Base-by-base conservation (phyloP, 164 flowering plant genomes). In the Malania oleifera region DNA sequence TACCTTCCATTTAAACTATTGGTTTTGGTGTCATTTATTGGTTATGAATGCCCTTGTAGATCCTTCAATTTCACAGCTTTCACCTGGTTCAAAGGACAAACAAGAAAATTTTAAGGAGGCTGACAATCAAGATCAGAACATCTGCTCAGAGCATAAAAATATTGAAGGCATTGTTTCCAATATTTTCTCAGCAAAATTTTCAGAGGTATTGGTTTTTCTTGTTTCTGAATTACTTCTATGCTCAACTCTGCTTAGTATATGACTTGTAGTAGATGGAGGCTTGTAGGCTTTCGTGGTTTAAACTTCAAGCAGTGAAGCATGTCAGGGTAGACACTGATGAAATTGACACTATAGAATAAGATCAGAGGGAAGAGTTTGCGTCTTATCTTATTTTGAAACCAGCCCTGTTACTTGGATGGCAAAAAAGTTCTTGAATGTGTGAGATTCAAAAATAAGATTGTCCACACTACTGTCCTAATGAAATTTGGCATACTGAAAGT, bases 51-150 rank as follows among this genome's bases (percentile, higher is more conserved):
- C 29, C 38, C 37, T 56, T 73, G 71, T 59, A 91, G 98, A 88
- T 76, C 98, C 96, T 41, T 65, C 81, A 28, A 61, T 71, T 57
- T 73, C 83, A 38, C 60, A 66, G 28, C 54, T 69, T 64, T 50
- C 77, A 26, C 27, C 70, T 22, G 54, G 43, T 39, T 34, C 22
- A 12, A 50, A 41, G 13, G 69, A 70, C 48, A 66, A 52, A 31
- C 67, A 50, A 47, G 73, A 56, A 24, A 59, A 64, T 53, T 39
- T 44, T 17, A 54, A 63, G 41, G 74, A 38, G 60, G 52, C 27
- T 25, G 31, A 29, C 35, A 28, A 53, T 39, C 64, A 63, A 17
- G 60, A 38, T 34, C 11, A 18, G 39, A 54, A 56, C 57, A 39
- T 29, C 11, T 54, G 37, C 31, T 24, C 50, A 19, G 75, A 72